These are phyloP conservation scores for Sungouiella thailandica DNA, from an alignment of 805 yeast genomes.

Conservation along the genomic window DNA sequence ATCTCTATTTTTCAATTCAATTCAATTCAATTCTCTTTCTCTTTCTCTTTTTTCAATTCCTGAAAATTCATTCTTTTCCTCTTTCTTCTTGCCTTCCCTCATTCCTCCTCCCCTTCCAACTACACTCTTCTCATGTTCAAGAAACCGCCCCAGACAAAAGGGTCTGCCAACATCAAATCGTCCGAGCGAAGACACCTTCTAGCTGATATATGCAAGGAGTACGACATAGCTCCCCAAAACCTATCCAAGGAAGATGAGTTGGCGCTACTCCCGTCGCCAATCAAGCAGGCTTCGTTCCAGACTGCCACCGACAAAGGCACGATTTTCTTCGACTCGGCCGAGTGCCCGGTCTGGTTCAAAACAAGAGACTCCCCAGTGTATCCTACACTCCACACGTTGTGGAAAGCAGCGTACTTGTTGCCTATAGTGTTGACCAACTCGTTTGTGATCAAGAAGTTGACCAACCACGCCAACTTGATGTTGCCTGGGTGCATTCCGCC, in stretches of 20 bases:
- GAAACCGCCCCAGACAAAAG: conserved; percentile 47
- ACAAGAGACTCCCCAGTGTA: conserved; percentile 47
- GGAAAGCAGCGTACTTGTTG: conserved; percentile 62
- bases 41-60: too few species aligned
- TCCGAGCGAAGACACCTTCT: conserved; percentile 67
- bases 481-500: conserved; percentile 65
- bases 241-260: conserved; percentile 39
- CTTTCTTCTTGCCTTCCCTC: background rate
- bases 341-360: conserved; percentile 70
- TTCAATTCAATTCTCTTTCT: too few species aligned
- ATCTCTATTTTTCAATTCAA: too few species aligned
- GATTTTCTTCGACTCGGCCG: conserved; percentile 58
- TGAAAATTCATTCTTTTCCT: background rate
- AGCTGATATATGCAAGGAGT: conserved; percentile 36
- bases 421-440: conserved; percentile 71
- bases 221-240: conserved; percentile 32
- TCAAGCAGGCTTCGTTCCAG: conserved; percentile 62
- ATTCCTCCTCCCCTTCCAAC: background rate
- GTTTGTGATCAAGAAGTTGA: conserved; percentile 64
- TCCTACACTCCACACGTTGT: conserved; percentile 72
- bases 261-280: conserved; percentile 44
- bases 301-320: conserved; percentile 53
- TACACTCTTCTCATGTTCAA: conserved; percentile 16
- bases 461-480: conserved; percentile 79
- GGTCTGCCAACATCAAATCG: conserved; percentile 72